phyloP scores from a whole-genome alignment of 176 grass and related monocot genomes.

The Elaeis guineensis region DNA sequence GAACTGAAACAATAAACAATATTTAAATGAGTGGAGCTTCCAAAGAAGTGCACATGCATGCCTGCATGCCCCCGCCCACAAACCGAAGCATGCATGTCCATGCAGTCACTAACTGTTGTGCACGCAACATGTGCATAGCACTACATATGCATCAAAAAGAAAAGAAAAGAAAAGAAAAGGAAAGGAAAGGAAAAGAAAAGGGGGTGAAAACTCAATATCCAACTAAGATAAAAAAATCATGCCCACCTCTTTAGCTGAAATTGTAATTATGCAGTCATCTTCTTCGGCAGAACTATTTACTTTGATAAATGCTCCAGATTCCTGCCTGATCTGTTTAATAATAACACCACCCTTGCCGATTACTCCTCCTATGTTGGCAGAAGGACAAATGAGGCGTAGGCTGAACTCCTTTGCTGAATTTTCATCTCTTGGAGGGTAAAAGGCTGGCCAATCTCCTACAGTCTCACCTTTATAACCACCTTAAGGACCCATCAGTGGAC shows the following conservation, averaged over 20 bases:
- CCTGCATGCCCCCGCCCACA: no score
- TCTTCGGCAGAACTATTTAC: conserved; percentile 65
- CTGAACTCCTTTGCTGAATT: conserved; percentile 75
- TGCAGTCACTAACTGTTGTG: no score
- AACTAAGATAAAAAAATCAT: conserved; percentile 11
- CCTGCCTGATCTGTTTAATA: conserved; percentile 96
- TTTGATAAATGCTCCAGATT: conserved; percentile 88
- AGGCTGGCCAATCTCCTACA: conserved; percentile 59
- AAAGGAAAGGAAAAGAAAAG: no score
- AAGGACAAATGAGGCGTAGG: conserved; percentile 69
- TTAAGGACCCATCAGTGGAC: conserved; percentile 51
- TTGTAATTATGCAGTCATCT: conserved; percentile 85
- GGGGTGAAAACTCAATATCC: background rate
- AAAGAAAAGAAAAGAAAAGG: no score
- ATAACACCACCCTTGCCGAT: conserved; percentile 92
- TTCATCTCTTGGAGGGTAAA: conserved; percentile 72
- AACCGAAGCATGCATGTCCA: no score
- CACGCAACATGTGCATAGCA: no score
- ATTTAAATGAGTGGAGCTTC: background rate
- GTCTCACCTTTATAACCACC: conserved; percentile 66
- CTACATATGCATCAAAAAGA: no score
- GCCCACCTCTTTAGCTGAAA: conserved; percentile 82
- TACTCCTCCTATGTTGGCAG: conserved; percentile 68
- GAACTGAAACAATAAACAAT: conserved; percentile 43
- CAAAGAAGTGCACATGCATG: no score